Percentiles rank a stretch among this genome's conserved stretches.
Conservation (phyloP, 1,284 basidiomycete species). For the Trichosporon sp. region DNA sequence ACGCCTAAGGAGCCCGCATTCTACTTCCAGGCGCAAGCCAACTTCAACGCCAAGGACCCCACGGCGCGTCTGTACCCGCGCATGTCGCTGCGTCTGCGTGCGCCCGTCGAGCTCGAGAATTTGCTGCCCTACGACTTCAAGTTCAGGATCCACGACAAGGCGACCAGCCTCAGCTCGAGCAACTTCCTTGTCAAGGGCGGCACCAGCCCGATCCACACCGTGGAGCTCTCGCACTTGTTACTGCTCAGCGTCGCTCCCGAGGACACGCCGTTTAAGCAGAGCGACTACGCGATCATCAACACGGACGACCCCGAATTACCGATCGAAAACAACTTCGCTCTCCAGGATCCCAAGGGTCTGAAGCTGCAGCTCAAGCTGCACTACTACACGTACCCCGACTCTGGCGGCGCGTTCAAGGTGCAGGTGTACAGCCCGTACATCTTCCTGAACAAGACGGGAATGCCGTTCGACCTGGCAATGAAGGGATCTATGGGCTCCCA, state of each 20-base stretch:
- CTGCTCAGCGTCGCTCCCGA: slow-evolving; percentile 89
- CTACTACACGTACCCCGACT: slow-evolving; percentile 84
- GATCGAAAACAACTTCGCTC: slow-evolving; percentile 54
- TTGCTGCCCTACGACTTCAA: slow-evolving; percentile 92
- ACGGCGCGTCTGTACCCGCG: slow-evolving; percentile 75
- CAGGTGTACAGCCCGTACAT: slow-evolving; percentile 94
- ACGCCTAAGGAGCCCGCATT: slow-evolving; percentile 86
- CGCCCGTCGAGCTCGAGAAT: slow-evolving; percentile 96
- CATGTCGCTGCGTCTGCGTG: slow-evolving; percentile 82
- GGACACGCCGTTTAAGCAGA: slow-evolving; percentile 93
- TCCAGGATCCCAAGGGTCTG: slow-evolving; percentile 75
- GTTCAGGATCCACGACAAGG: slow-evolving; percentile 95
- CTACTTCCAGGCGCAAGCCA: slow-evolving; percentile 90
- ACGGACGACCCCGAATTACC: slow-evolving; percentile 77
- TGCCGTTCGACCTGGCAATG: slow-evolving; percentile 79
- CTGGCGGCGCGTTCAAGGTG: slow-evolving; percentile 97
- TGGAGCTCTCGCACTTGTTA: slow-evolving; percentile 89
- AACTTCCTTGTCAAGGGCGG: slow-evolving; percentile 93
- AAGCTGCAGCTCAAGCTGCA: slow-evolving; percentile 83
- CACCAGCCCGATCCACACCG: slow-evolving; percentile 94
- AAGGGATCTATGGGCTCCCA: slow-evolving; percentile 72
- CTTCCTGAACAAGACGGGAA: slow-evolving; percentile 88
- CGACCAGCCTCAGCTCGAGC: slow-evolving; percentile 77
- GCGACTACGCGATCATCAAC: slow-evolving; percentile 97
- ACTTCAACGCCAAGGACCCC: slow-evolving; percentile 73